Evolutionary conservation across 2,329 filamentous ascomycete genomes (phyloP), one percentile per base, ranked within the genome.

Genomic region (Thielaviopsis punctulata): DNA sequence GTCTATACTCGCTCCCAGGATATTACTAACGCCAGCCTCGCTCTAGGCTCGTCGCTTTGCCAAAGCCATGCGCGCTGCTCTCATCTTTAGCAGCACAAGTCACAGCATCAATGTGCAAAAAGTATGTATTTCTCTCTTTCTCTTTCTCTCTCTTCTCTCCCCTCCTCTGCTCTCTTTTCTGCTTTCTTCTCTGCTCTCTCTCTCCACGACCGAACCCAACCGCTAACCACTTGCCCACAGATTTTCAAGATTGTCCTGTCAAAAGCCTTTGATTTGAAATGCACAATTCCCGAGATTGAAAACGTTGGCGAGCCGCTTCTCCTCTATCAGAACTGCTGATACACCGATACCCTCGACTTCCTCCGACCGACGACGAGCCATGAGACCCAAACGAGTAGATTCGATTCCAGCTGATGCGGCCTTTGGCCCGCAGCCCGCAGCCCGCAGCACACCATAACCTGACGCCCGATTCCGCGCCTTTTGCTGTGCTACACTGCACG

Each of bases 211-310:
- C 15, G 48, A 13, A 10, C n/a, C 23, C n/a, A 9, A 23, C 21
- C 19, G 18, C 22, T 45, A 52, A 51, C 53, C 48, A 12, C 12
- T 1, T 19, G 7, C 1, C 27, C 19, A 15, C 61, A 96, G 90
- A 98, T 98, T 63, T 98, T 98, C 79, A 98, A 98, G 69, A 98
- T 98, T 61, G 92, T 98, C 54, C 77, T 98, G 22, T 95, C 90
- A 58, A 98, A 98, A 69, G 92, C 92, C 1, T 98, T 98, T 64
- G 92, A 98, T 66, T 77, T 98, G 54, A 95, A 95, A 67, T 98
- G 92, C 73, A 98, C 92, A 25, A 96, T 98, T 63, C 92, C 92
- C 47, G 92, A 98, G 68, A 96, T 98, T 67, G 90, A 95, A 69
- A 93, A 96, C 65, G 84, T 95, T 53, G 92, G 92, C 68, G 92